Evolutionary conservation across 2,329 filamentous ascomycete species (phyloP), one percentile per base, ranked within the genome.

Genomic region (Pseudocercospora fuligena): DNA sequence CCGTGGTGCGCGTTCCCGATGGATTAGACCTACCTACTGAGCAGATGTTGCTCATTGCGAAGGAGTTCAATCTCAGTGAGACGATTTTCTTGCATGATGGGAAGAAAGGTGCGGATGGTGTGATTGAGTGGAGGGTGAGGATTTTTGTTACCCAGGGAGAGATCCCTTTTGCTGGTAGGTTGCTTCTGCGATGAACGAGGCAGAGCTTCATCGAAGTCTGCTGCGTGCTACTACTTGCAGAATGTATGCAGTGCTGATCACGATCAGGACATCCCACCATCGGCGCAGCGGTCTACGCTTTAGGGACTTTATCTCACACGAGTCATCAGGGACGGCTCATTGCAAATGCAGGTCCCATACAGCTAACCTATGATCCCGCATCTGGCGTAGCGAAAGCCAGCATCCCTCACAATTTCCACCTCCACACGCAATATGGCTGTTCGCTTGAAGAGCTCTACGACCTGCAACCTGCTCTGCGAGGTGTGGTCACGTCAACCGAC

Each of bases 371-470:
- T 61, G 74, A 76, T 14, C 60, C 46, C 21, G 71, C 72, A 8
- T 79, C 77, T 23, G 76, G 76, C 43, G 75, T 82, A n/a, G 86
- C 89, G 5, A 84, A 83, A 60, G 90, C 90, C 16, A 79, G 78
- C 3, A 89, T 94, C 69, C 90, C 91, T 36, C 89, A 92, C 75
- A 82, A 90, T 67, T 83, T 90, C 69, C 90, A 87, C 72, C 73
- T 88, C 64, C 91, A 93, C 78, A 71, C 71, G 27, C 66, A 74
- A 25, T 72, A 66, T 23, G 60, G 71, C 6, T 76, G 79, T 27
- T 72, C 74, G 16, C 66, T 74, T 31, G 66, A 77, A 31, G 72
- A 75, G 46, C 66, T 78, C n/a, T 75, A 78, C 54, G 68, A 73
- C 23, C 60, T 80, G 23, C 81, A 83, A 67, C 76, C 79, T 12